These are phyloP conservation scores for Debaryomyces castellii DNA, from an alignment of 805 yeast genomes.

Conservation along the genomic window DNA sequence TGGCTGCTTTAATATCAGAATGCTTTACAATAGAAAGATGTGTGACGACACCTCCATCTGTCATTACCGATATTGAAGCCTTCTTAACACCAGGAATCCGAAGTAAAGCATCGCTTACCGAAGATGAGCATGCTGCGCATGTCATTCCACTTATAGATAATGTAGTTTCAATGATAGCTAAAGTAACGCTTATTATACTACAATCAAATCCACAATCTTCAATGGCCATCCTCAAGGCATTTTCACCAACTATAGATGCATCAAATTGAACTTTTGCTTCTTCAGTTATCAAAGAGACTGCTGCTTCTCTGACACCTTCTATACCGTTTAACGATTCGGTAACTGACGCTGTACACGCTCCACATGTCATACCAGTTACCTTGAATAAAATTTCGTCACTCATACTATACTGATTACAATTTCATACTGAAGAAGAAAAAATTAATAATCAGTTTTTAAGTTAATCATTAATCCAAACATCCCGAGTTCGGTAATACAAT, in stretches of 20 bases:
- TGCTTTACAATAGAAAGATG: conserved; percentile 34
- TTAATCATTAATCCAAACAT: neutral
- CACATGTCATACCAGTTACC: conserved; percentile 45
- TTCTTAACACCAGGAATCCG: conserved; percentile 47
- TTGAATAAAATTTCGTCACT: conserved; percentile 6
- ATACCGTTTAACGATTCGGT: conserved; percentile 26
- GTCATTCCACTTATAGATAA: conserved; percentile 73
- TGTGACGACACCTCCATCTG: conserved; percentile 63
- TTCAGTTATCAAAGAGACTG: conserved; percentile 38
- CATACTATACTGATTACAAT: conserved; percentile 2
- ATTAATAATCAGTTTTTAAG: neutral
- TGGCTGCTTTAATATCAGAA: conserved; percentile 14
- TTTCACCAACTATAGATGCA: conserved; percentile 9
- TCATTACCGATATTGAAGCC: conserved; percentile 66
- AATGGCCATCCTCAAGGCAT: conserved; percentile 19
- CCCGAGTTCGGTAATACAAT: neutral
- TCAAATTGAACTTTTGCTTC: conserved; percentile 29
- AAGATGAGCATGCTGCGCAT: conserved; percentile 78
- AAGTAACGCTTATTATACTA: neutral
- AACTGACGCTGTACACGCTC: conserved; percentile 42
- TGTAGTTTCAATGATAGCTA: conserved; percentile 5
- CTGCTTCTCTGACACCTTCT: conserved; percentile 23
- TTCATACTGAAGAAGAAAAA: neutral
- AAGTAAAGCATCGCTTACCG: conserved; percentile 48
- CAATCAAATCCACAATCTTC: conserved; percentile 30